These are phyloP conservation scores for Rhodotorula babjevae DNA, from an alignment of 768 basidiomycete genomes.

Conservation along the genomic window DNA sequence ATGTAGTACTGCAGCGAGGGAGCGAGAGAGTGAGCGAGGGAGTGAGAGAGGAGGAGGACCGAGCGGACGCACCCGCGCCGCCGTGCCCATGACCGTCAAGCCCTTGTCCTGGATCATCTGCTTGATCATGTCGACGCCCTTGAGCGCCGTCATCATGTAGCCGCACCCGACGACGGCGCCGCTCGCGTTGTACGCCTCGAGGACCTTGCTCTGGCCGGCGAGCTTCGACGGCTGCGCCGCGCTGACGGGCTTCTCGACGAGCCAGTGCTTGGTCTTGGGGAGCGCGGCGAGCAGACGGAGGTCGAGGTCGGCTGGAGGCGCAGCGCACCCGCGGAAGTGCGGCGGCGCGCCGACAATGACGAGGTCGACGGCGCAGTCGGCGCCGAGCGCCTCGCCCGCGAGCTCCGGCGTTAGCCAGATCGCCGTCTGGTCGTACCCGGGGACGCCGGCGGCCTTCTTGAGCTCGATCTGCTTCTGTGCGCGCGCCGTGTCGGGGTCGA, in stretches of 20 bases:
- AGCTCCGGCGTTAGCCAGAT: slow-evolving; percentile 8
- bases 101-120: slow-evolving; percentile 85
- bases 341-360: slow-evolving; percentile 31
- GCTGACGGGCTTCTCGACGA: slow-evolving; percentile 87
- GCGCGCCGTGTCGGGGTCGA: slow-evolving; percentile 84
- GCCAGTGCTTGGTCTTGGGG: slow-evolving; percentile 69
- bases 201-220: slow-evolving; percentile 55
- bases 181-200: slow-evolving; percentile 58
- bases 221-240: slow-evolving; percentile 58
- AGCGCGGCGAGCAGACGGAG: slow-evolving; percentile 69
- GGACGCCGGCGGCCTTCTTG: neutral
- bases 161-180: slow-evolving; percentile 44
- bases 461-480: slow-evolving; percentile 57
- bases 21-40: neutral
- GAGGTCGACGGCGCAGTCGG: slow-evolving; percentile 2
- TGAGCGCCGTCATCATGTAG: slow-evolving; percentile 90
- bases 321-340: slow-evolving; percentile 30
- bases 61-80: slow-evolving; percentile 69
- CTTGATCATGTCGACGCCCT: slow-evolving; percentile 91
- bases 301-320: slow-evolving; percentile 25
- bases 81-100: slow-evolving; percentile 86
- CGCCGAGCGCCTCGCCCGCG: neutral
- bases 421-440: neutral
- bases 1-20: slow-evolving; percentile 55
- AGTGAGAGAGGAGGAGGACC: slow-evolving; percentile 51